These are phyloP conservation scores for Salix udensis DNA, from an alignment of 345 rosid genomes.

Conservation along the genomic window DNA sequence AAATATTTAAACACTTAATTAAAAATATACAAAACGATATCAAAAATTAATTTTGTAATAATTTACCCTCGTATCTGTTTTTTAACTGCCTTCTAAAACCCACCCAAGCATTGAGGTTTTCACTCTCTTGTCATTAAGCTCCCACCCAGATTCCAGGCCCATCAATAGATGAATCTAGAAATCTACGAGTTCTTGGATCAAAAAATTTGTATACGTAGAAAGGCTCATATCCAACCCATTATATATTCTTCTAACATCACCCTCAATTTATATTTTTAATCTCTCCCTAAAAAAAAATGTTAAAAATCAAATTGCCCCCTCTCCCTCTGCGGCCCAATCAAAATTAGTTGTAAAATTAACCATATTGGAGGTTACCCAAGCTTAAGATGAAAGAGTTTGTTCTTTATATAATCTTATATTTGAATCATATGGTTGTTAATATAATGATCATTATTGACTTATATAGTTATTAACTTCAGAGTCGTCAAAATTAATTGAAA, in stretches of 20 bases:
- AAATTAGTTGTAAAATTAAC: not conserved
- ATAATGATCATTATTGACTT: too few species aligned
- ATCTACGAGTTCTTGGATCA: not conserved
- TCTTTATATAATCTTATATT: too few species aligned
- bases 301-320: not conserved
- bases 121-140: not conserved
- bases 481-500: too few species aligned
- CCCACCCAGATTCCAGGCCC: not conserved
- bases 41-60: too few species aligned
- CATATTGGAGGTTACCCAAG: too few species aligned
- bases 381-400: too few species aligned
- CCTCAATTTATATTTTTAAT: not conserved
- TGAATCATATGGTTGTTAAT: too few species aligned
- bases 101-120: not conserved
- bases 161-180: not conserved
- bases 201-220: not conserved
- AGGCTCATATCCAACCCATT: not conserved
- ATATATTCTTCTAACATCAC: not conserved
- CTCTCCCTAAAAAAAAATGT: not conserved
- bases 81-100: too few species aligned
- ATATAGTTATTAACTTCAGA: too few species aligned
- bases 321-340: not conserved
- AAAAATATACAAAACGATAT: too few species aligned
- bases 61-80: too few species aligned
- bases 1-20: too few species aligned